Base-by-base conservation (phyloP, 169 alveolate species). In the Cryptosporidium bovis region DNA sequence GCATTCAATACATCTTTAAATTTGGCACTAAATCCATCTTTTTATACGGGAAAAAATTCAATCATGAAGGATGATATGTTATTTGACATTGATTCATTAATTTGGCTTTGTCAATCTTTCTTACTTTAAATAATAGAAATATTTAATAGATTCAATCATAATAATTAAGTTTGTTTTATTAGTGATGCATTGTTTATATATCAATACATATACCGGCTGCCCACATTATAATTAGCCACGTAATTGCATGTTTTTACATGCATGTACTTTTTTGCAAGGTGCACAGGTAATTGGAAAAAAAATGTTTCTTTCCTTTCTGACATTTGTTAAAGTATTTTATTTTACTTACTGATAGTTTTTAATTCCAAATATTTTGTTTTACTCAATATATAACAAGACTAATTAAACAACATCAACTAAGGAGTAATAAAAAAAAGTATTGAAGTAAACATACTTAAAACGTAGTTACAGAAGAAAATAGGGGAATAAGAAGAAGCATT, bases 21-120 rank as follows among this genome's bases (percentile, higher is more conserved):
- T 77, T 58, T 77, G 40, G 87, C 87, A 33, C 65, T 77, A 5
- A 77, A 77, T 56, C 87, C 87, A 36, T 24, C 64, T 15, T 60
- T 24, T 77, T 77, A 44, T 44, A 46, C 24, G 7, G 87, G 87
- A 1, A 27, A 56, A 56, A 60, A 77, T 29, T 55, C 71, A 40
- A 77, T 77, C 10, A 31, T 62, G 18, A 55, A 20, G 15, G 87
- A 62, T 16, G 87, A 77, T 27, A 77, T 62, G 27, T 62, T 71
- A 2, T 77, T 27, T n/a, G 87, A 77, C 24, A 56, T 77, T 44
- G 87, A 77, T 60, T 77, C 87, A 40, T 29, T 77, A 31, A 77
- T 58, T 48, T 77, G 87, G 87, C 71, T 77, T 40, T 77, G 77
- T 33, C 87, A 77, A 40, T 77, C 87, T 3, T 77, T 77, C 64